Conservation (phyloP, 1,284 basidiomycete species). For the Ganoderma lingzhi region DNA sequence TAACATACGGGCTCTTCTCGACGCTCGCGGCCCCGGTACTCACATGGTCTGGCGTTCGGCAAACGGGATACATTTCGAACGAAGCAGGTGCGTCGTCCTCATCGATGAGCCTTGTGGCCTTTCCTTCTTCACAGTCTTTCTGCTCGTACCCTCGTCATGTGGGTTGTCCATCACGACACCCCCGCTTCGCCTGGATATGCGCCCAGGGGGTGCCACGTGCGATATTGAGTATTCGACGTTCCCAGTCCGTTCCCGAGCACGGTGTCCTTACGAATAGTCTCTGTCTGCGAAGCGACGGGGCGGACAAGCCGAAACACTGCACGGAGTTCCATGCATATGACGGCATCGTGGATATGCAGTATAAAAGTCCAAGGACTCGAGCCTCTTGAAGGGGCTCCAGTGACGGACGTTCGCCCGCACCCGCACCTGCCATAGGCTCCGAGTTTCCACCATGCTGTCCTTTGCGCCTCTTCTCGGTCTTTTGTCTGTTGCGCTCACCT, state of each 20-base stretch:
- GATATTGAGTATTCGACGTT: not conserved
- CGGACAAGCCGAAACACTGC: not conserved
- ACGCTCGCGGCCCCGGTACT: conserved; percentile 26
- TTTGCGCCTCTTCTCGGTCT: conserved; percentile 68
- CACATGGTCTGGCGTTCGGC: conserved; percentile 25
- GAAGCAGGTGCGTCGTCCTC: conserved; percentile 25
- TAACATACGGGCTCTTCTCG: conserved; percentile 27
- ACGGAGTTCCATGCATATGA: not conserved
- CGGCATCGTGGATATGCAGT: not conserved
- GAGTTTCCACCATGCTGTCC: conserved; percentile 1
- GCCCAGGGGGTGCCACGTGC: conserved; percentile 9
- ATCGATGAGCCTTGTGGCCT: conserved; percentile 11
- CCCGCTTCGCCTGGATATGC: conserved; percentile 11
- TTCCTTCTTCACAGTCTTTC: conserved; percentile 16
- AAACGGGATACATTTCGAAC: conserved; percentile 12
- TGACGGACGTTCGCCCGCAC: conserved; percentile 1
- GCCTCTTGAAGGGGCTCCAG: no score
- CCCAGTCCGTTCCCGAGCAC: not conserved
- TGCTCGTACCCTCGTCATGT: conserved; percentile 25
- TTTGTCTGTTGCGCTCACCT: conserved; percentile 23
- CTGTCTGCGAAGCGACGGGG: not conserved
- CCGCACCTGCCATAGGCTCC: not conserved
- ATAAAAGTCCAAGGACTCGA: not conserved
- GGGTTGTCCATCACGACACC: conserved; percentile 27
- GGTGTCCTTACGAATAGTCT: not conserved